Base-by-base conservation (phyloP, 768 basidiomycete species). In the Neoboletus magnificus region DNA sequence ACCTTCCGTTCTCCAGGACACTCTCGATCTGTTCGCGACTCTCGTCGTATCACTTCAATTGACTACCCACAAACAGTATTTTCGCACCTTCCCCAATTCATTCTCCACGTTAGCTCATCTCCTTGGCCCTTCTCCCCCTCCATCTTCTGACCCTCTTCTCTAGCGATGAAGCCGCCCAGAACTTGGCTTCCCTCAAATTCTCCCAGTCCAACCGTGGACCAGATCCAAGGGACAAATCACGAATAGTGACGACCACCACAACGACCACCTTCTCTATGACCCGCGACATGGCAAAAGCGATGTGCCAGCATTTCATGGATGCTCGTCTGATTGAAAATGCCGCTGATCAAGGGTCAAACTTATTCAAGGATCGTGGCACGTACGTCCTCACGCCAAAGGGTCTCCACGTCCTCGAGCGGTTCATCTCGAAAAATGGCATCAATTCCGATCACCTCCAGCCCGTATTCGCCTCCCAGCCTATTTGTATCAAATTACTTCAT, bases 191-290 rank as follows among this genome's bases (percentile, higher is more conserved):
- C 4, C 85, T 99, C 68, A 98, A 98, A 73, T 99, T 99, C 72
- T 96, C 97, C 30, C 97, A 99, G 77, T 98, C 97, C 52, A 96
- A 94, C 77, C 92, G 97, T 70, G 90, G 93, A 64, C 91, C 95
- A 68, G 97, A 99, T 81, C 96, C 97, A 63, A 89, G 93, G 77
- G 97, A 99, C 74, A 93, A 94, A 66, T 86, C 91, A 73, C 89
- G 97, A 68, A 93, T 99, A 74, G 90, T 99, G 70, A 99, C 97
- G 66, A 99, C 97, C 1, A 99, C 97, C 0, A 99, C 97, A 7
- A 98, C 97, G 6, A 99, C 97, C 41, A 99, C 97, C 33, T 99
- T 99, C 77, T 93, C 93, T 58, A 98, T 99, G 97, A 93, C 93
- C 62, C 89, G 97, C 64, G 97, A 99, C 43, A 98, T 99, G 91